These are phyloP conservation scores for Xylaria nigripes DNA, from an alignment of 495 filamentous ascomycete species.

Conservation along the genomic window DNA sequence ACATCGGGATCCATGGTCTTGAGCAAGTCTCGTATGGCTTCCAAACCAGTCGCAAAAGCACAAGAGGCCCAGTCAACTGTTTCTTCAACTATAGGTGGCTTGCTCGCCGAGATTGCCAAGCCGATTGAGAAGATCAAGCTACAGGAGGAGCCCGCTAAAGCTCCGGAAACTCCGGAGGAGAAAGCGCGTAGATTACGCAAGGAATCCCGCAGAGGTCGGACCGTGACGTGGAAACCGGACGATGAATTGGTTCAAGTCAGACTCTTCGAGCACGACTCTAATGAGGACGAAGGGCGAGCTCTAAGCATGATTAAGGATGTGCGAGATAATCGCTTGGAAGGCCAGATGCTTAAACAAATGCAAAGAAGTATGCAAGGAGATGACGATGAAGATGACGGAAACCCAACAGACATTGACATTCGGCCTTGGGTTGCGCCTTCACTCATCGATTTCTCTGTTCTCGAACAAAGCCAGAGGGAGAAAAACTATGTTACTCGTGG, in stretches of 20 bases:
- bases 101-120: constrained; percentile 34
- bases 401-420: constrained; percentile 18
- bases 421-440: constrained; percentile 29
- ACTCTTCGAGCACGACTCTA: constrained; percentile 64
- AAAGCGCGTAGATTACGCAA: constrained; percentile 66
- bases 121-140: constrained; percentile 23
- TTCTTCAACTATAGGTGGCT: constrained; percentile 18
- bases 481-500: constrained; percentile 56
- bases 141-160: constrained; percentile 44
- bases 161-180: constrained; percentile 65
- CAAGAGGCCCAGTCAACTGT: constrained; percentile 22
- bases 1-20: constrained; percentile 25
- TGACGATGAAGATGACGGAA: constrained; percentile 47
- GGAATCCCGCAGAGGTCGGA: constrained; percentile 61
- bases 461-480: constrained; percentile 44
- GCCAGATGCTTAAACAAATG: constrained; percentile 56
- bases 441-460: constrained; percentile 46
- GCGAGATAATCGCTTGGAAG: constrained; percentile 66
- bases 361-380: constrained; percentile 55
- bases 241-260: constrained; percentile 62
- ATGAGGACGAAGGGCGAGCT: constrained; percentile 66
- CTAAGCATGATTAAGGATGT: constrained; percentile 58
- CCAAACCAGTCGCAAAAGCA: constrained; percentile 30
- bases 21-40: constrained; percentile 16
- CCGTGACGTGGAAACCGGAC: constrained; percentile 60